These are phyloP conservation scores for Sugiyamaella xylanicola DNA, from an alignment of 1,139 yeast species.

Conservation along the genomic window DNA sequence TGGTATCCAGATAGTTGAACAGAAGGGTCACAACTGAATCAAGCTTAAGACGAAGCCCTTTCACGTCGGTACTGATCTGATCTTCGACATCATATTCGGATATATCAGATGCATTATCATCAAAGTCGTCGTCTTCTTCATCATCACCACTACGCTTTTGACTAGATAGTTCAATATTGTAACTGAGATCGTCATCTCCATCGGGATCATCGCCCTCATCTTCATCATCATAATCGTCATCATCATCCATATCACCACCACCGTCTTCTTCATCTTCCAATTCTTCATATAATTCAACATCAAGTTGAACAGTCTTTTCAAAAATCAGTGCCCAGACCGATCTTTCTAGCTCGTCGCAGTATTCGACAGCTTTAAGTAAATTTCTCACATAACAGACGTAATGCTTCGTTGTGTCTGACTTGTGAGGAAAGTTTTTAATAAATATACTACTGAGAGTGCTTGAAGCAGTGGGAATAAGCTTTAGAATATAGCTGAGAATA, in stretches of 20 bases:
- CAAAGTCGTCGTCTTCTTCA: constrained; percentile 32
- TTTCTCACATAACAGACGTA: constrained; percentile 68
- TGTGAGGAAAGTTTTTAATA: constrained; percentile 72
- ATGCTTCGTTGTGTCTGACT: constrained; percentile 58
- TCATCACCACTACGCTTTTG: constrained; percentile 27
- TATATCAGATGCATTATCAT: constrained; percentile 44
- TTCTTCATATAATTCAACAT: constrained; percentile 91
- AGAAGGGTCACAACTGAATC: constrained; percentile 66
- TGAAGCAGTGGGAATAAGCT: constrained; percentile 79
- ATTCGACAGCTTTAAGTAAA: constrained; percentile 58
- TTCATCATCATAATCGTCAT: constrained; percentile 49
- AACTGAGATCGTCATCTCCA: constrained; percentile 27
- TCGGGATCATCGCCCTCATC: constrained; percentile 43
- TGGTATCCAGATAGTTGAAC: constrained; percentile 52
- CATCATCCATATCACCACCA: constrained; percentile 62
- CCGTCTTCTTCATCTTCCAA: constrained; percentile 83
- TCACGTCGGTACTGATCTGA: constrained; percentile 29
- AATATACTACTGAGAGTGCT: constrained; percentile 63
- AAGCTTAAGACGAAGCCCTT: constrained; percentile 51
- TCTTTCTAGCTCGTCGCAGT: constrained; percentile 69
- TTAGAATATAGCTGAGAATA: constrained; percentile 62
- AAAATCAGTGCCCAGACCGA: constrained; percentile 78
- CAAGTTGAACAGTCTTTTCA: constrained; percentile 81
- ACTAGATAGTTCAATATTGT: constrained; percentile 14
- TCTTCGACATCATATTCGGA: constrained; percentile 43